Evolutionary conservation across 345 rosid genomes (phyloP).

Genomic region (Pugionium dolabratum): DNA sequence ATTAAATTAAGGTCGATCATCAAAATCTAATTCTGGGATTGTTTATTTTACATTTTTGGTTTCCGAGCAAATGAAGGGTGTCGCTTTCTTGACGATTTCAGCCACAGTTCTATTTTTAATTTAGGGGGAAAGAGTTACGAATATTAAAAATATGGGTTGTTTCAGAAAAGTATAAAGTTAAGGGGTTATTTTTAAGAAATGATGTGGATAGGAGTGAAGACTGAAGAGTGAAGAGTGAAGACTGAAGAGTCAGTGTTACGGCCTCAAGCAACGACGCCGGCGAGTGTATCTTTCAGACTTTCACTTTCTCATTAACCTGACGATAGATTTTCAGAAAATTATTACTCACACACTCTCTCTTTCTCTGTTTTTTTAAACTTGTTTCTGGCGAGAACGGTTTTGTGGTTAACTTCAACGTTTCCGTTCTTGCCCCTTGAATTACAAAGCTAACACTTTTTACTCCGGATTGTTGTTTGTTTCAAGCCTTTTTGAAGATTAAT

Average conservation of each 20-base stretch:
- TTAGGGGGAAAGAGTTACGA: not conserved
- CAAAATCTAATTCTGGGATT: slow-evolving; percentile 23
- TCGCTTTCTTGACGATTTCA: slow-evolving; percentile 5
- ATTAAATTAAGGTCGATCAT: slow-evolving; percentile 5
- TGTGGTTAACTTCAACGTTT: not conserved
- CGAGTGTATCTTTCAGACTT: slow-evolving; percentile 12
- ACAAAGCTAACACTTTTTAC: slow-evolving; percentile 10
- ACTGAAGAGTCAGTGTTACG: slow-evolving; percentile 18
- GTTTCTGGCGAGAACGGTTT: slow-evolving; percentile 10
- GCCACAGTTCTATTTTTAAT: slow-evolving; percentile 20
- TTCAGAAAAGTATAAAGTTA: not conserved
- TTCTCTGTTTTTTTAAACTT: not conserved
- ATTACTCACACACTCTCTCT: not conserved
- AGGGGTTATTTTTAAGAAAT: not conserved
- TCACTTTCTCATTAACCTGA: slow-evolving; percentile 22
- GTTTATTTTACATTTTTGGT: slow-evolving; percentile 17
- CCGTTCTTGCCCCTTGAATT: slow-evolving; percentile 4
- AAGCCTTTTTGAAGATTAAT: slow-evolving; percentile 2
- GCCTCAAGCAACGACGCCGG: slow-evolving; percentile 32
- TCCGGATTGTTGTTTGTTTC: not conserved
- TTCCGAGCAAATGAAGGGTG: slow-evolving; percentile 16
- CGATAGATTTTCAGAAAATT: slow-evolving; percentile 17
- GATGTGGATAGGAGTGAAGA: slow-evolving; percentile 34
- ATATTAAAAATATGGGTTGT: not conserved
- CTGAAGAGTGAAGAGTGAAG: too few species aligned